Base-by-base conservation (phyloP, 2,329 filamentous ascomycete genomes). In the Dactylellina parvicollis region DNA sequence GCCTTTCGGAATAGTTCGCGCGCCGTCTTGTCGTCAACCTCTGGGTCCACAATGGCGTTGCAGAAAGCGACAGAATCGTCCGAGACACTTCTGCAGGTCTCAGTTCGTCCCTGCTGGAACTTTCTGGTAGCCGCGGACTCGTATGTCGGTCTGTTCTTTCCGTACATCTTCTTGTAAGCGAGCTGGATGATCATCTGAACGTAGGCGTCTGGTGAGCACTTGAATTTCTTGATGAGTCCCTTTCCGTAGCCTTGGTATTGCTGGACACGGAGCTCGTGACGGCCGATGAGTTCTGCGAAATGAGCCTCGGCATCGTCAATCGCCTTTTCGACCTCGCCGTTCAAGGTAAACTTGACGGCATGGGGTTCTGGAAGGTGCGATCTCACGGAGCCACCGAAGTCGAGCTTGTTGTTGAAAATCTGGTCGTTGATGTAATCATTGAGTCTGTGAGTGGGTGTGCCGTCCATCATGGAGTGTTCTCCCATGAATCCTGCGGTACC, bases 391-490 rank as follows among this genome's bases (percentile, higher is more conserved):
- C 92, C 87, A 72, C 90, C 90, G 80, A 97, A 91, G 82, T 97
- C 92, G 70, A 99, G 88, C 81, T 95, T 96, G 83, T 96, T 94
- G 83, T 90, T 89, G 83, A 96, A 93, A 81, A 98, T 97, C 79
- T 91, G 86, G 80, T 91, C 88, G 83, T 94, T 96, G 80, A 96
- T 86, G 79, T 92, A 95, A 85, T 99, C 95, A 81, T 97, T 99
- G 14, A 99, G 86, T 46, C 96, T 90, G 83, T 98, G 95, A 1
- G 96, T 99, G 0, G 96, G 93, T 4, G 95, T 99, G 76, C 96
- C 95, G 80, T 99, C 95, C 96, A 99, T 99, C 95, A 99, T 98
- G 78, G 91, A 96, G 86, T 99, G 95, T 83, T 99, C 95, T 79
- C 95, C 95, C 86, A 92, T 94, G 86, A 99, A 99, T 74, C 95